Conservation (phyloP, 129 eudicot genomes). For the Flaveria sonorensis region DNA sequence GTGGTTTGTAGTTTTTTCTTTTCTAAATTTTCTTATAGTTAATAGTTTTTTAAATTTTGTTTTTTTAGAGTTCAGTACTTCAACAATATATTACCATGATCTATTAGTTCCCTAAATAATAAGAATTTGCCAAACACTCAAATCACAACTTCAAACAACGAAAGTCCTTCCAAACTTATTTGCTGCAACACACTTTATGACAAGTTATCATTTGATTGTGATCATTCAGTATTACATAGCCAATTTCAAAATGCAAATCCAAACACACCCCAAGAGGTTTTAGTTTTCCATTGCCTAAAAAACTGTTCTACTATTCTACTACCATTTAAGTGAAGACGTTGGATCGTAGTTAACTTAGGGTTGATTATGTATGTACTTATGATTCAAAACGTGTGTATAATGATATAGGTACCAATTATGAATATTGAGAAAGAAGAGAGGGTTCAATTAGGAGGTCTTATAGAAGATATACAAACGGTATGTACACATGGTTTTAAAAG, state of each 20-base stretch:
- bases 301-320: no score
- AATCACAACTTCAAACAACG: not conserved
- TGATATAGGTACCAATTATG: conserved; percentile 78
- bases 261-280: not conserved
- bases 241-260: not conserved
- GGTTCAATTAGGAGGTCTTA: conserved; percentile 64
- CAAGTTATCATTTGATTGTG: not conserved
- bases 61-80: not conserved
- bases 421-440: conserved; percentile 66
- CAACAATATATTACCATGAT: not conserved
- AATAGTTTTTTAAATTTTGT: not conserved
- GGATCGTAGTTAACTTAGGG: conserved; percentile 18
- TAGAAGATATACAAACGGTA: conserved; percentile 72
- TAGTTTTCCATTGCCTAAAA: not conserved
- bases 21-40: not conserved
- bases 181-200: not conserved
- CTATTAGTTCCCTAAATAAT: not conserved
- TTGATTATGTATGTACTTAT: conserved; percentile 14
- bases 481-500: conserved; percentile 22
- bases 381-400: conserved; percentile 11
- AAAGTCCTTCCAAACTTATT: not conserved
- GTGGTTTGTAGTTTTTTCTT: not conserved
- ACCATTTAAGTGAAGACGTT: not conserved
- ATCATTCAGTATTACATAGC: not conserved
- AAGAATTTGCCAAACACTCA: not conserved